Percentiles rank a stretch among this genome's conserved stretches.
These are phyloP conservation scores for Euptelea pleiosperma DNA, from an alignment of 164 flowering plant genomes.

Conservation along the genomic window DNA sequence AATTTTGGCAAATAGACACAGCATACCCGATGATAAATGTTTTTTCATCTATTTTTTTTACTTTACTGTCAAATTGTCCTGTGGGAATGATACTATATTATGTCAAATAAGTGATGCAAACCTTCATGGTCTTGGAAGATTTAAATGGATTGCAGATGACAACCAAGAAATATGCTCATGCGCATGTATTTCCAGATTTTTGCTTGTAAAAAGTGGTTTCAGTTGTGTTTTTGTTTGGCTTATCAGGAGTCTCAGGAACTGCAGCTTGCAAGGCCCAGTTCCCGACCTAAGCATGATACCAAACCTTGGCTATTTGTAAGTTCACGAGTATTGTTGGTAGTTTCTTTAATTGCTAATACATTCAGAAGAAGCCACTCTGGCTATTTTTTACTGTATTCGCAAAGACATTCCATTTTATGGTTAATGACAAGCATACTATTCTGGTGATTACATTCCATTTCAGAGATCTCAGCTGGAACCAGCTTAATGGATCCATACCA, in stretches of 20 bases:
- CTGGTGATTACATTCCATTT: conserved; percentile 11
- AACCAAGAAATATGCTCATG: no score
- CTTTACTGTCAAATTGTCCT: not conserved
- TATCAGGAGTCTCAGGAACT: conserved; percentile 84
- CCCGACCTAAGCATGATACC: conserved; percentile 68
- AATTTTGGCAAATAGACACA: not conserved
- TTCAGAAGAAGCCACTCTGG: not conserved
- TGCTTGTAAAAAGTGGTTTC: not conserved
- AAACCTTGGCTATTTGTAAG: conserved; percentile 66
- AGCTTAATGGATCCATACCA: conserved; percentile 64
- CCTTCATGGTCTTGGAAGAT: not conserved
- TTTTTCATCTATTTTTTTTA: no score
- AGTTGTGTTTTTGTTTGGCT: conserved; percentile 11
- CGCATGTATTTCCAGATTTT: not conserved
- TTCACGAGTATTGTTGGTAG: conserved; percentile 4
- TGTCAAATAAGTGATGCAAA: not conserved
- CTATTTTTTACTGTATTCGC: not conserved
- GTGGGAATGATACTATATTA: no score
- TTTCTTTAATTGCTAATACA: not conserved
- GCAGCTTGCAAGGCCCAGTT: conserved; percentile 66
- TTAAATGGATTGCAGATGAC: not conserved
- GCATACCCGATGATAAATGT: not conserved
- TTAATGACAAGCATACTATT: no score
- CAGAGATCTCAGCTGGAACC: conserved; percentile 87
- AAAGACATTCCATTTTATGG: no score